Evolutionary conservation across 2,329 filamentous ascomycete species (phyloP).

Genomic region (Pseudocercospora eumusae): DNA sequence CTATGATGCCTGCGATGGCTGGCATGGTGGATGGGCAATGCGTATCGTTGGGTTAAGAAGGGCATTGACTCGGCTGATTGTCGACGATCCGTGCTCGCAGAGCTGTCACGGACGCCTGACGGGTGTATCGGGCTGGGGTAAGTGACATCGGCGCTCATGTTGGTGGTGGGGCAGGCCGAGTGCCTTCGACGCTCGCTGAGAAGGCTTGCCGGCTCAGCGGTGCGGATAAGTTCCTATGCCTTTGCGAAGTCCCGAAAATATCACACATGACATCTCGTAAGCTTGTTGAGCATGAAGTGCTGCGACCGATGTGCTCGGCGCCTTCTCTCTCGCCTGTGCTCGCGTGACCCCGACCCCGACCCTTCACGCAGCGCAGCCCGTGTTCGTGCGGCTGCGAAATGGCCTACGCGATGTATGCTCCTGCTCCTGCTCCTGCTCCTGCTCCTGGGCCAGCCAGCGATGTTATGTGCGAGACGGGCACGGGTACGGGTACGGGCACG

Average conservation of each 20-base stretch:
- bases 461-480: slow-evolving; percentile 12
- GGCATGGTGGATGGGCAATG: slow-evolving; percentile 36
- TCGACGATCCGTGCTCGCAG: slow-evolving; percentile 16
- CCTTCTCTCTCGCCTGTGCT: slow-evolving; percentile 13
- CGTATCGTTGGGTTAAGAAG: slow-evolving; percentile 36
- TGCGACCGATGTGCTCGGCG: slow-evolving; percentile 17
- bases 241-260: slow-evolving; percentile 37
- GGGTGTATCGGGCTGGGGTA: slow-evolving; percentile 25
- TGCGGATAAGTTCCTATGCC: slow-evolving; percentile 40
- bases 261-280: slow-evolving; percentile 37
- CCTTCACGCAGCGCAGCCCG: background rate
- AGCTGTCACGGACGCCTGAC: slow-evolving; percentile 12
- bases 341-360: slow-evolving; percentile 22
- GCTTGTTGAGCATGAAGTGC: slow-evolving; percentile 21
- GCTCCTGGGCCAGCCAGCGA: slow-evolving; percentile 9
- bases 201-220: slow-evolving; percentile 34
- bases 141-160: slow-evolving; percentile 36
- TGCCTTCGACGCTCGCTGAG: slow-evolving; percentile 19
- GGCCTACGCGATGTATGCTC: slow-evolving; percentile 6
- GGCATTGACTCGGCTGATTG: slow-evolving; percentile 31
- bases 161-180: slow-evolving; percentile 21
- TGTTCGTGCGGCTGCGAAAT: slow-evolving; percentile 2
- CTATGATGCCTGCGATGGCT: slow-evolving; percentile 20
- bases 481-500: slow-evolving; percentile 15
- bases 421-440: too few species aligned